Conservation (phyloP, 495 filamentous ascomycete species). For the Penicillium roqueforti region DNA sequence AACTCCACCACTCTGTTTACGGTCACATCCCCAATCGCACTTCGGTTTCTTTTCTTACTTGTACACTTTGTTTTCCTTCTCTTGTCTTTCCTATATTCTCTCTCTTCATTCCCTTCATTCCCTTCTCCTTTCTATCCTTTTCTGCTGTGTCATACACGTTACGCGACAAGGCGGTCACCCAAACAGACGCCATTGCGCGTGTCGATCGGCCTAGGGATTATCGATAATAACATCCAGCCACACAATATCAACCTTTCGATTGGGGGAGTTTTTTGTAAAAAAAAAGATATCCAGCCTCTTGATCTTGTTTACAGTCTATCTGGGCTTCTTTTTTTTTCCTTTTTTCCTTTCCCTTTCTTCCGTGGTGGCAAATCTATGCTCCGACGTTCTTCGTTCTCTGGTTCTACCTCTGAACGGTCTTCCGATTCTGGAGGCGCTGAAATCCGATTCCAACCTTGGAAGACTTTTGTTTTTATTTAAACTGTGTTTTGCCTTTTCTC, state of each 20-base stretch:
- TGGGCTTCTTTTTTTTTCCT: background rate
- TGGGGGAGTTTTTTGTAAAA: background rate
- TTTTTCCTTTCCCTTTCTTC: conserved; percentile 6
- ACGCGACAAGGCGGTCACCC: conserved; percentile 36
- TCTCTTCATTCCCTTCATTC: background rate
- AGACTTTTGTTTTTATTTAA: conserved; percentile 11
- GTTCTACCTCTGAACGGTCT: conserved; percentile 32
- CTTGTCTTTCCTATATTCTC: conserved; percentile 2
- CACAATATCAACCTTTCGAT: conserved; percentile 12
- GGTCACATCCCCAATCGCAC: conserved; percentile 17
- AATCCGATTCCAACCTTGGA: conserved; percentile 23
- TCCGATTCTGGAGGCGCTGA: conserved; percentile 28
- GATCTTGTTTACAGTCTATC: conserved; percentile 3
- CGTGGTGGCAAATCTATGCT: conserved; percentile 38
- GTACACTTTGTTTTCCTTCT: conserved; percentile 9
- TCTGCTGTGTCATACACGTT: conserved; percentile 6
- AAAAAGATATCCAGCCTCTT: background rate
- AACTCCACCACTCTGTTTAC: conserved; percentile 21
- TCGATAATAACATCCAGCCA: conserved; percentile 36
- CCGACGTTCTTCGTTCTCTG: conserved; percentile 28
- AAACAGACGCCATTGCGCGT: conserved; percentile 33
- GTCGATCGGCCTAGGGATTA: conserved; percentile 33
- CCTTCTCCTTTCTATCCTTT: background rate
- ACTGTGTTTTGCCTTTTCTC: conserved; percentile 21
- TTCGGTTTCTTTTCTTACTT: conserved; percentile 11